These are phyloP conservation scores for Mycena leptocephala DNA, from an alignment of 768 basidiomycete genomes.

Conservation along the genomic window DNA sequence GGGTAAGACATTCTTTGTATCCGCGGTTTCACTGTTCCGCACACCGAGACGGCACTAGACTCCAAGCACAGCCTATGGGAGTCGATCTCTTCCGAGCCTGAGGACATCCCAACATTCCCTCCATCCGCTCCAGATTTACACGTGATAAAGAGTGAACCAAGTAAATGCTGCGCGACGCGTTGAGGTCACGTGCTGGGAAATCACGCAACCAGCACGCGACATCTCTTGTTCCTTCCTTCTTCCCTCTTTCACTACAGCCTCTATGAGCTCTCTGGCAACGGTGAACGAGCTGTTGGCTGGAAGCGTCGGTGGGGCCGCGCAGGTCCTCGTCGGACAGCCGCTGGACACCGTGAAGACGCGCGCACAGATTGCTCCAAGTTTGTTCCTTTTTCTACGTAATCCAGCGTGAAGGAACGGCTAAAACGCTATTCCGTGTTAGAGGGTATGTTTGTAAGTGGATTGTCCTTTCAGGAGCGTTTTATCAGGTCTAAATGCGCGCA, in stretches of 20 bases:
- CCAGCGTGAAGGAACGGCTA: no score
- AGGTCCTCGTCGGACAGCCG: conserved; percentile 93
- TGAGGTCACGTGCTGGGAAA: background rate
- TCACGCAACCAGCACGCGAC: background rate
- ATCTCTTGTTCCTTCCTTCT: no score
- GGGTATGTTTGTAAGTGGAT: conserved; percentile 88
- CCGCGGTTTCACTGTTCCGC: background rate
- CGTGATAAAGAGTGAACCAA: no score
- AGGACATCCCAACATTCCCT: no score
- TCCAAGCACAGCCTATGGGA: no score
- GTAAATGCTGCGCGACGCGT: background rate
- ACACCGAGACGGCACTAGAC: background rate
- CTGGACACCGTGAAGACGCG: conserved; percentile 92
- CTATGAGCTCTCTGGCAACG: conserved; percentile 63
- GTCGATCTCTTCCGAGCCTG: no score
- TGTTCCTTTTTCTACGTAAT: conserved; percentile 41
- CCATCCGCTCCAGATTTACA: no score
- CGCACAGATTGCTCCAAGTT: conserved; percentile 91
- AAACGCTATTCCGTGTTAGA: conserved; percentile 56
- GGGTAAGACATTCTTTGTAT: background rate
- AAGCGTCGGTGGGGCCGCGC: conserved; percentile 93
- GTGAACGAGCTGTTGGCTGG: conserved; percentile 91
- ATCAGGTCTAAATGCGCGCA: conserved; percentile 46
- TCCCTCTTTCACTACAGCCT: background rate
- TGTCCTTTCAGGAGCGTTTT: no score